Base-by-base conservation (phyloP, 1,139 yeast genomes). In the Debaryomyces nepalensis region DNA sequence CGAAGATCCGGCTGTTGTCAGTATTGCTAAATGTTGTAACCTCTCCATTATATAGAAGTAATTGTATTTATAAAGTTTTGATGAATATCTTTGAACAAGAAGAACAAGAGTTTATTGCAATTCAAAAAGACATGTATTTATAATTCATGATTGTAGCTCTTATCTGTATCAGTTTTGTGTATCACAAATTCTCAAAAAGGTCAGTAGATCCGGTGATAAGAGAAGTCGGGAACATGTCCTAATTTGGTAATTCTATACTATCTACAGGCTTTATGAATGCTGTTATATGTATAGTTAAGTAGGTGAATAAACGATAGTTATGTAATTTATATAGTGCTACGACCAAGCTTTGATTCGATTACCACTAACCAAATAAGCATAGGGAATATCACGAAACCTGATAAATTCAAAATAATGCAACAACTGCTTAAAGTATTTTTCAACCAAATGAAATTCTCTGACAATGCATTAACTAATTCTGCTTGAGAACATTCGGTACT, bases 1-100 rank as follows among this genome's bases (percentile, higher is more conserved):
- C 33, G 75, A 66, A 33, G 68, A 66, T 31, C 82, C 71, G 24
- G 85, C 79, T 20, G 83, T 77, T 31, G 87, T 69, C 58, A 84
- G 89, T 33, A 73, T 61, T 33, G 87, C 82, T 48, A 83, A 73
- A 67, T 82, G 87, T 54, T 73, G 74, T 57, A 82, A 73, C 69
- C 88, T 80, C 64, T 82, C 86, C 88, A 82, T 82, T 33, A 20
- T 43, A 11, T 1, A 16, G 5, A 6, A 14, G 6, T 4, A n/a
- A 10, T 5, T 10, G 5, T 8, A 10, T 16, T n/a, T 1, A 10
- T 8, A 16, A 16, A 2, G 32, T 29, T 29, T n/a, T 15, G 6
- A 4, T 29, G 10, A 16, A 10, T 29, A 29, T 16, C 7, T 21
- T n/a, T n/a, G n/a, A n/a, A n/a, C n/a, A n/a, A n/a, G n/a, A n/a